Conservation (phyloP, 1,139 yeast species). For the Taphrina populina region DNA sequence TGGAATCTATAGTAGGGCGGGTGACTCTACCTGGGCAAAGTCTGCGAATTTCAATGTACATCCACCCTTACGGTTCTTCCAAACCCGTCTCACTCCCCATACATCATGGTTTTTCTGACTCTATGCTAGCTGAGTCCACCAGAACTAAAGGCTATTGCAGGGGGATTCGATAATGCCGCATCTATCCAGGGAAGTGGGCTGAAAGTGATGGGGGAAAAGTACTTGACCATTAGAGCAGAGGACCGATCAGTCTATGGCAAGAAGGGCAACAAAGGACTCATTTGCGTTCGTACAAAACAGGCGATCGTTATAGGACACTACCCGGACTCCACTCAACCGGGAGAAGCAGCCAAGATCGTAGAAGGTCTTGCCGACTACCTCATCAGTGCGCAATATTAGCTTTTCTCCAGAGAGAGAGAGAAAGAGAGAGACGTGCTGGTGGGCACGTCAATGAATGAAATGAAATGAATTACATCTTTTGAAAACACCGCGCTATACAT, state of each 20-base stretch:
- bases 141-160: constrained; percentile 72
- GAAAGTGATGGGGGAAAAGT: constrained; percentile 80
- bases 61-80: background rate
- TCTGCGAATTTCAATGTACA: constrained; percentile 64
- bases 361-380: constrained; percentile 94
- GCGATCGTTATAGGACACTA: constrained; percentile 93
- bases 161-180: constrained; percentile 77
- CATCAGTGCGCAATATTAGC: constrained; percentile 76
- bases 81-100: background rate
- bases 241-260: constrained; percentile 93
- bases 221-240: constrained; percentile 84
- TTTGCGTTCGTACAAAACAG: constrained; percentile 90
- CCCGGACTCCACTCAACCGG: constrained; percentile 85
- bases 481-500: no score
- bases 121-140: constrained; percentile 49
- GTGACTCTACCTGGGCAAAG: constrained; percentile 93
- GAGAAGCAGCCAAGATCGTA: constrained; percentile 90
- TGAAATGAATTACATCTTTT: no score
- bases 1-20: constrained; percentile 88
- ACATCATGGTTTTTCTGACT: no score
- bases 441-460: no score
- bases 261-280: constrained; percentile 67
- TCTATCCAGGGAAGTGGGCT: constrained; percentile 80
- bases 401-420: no score
- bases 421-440: no score